Conservation (phyloP, 192 early-diverging fungal species). For the Backusella psychrophila region DNA sequence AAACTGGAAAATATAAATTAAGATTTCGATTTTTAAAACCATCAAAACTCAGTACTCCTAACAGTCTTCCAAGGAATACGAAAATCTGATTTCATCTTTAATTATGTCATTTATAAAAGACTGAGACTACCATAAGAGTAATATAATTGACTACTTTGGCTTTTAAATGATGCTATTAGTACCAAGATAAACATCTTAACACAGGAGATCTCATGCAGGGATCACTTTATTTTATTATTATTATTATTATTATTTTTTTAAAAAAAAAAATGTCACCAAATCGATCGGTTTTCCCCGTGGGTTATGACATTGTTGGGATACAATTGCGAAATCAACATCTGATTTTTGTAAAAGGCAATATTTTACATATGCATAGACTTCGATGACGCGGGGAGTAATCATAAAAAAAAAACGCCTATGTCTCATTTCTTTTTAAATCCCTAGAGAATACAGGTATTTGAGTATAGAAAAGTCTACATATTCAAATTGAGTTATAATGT, state of each 20-base stretch:
- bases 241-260: not conserved
- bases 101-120: not conserved
- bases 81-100: not conserved
- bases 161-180: not conserved
- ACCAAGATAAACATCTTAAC: not conserved
- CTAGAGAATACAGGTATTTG: not conserved
- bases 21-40: not conserved
- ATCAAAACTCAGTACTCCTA: not conserved
- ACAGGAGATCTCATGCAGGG: not conserved
- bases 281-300: not conserved
- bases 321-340: not conserved
- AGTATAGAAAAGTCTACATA: not conserved
- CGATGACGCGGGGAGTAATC: not conserved
- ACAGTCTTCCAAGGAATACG: not conserved
- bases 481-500: not conserved
- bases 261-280: not conserved
- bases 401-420: not conserved
- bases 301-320: not conserved
- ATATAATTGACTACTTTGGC: not conserved
- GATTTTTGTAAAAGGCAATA: not conserved
- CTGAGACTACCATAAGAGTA: not conserved
- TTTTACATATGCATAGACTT: not conserved
- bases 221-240: not conserved
- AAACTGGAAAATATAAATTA: not conserved
- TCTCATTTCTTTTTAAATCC: not conserved